A percentile compares a stretch with the other conserved stretches of the same genome.
Conservation (phyloP, 345 rosid species). For the Populus alba region DNA sequence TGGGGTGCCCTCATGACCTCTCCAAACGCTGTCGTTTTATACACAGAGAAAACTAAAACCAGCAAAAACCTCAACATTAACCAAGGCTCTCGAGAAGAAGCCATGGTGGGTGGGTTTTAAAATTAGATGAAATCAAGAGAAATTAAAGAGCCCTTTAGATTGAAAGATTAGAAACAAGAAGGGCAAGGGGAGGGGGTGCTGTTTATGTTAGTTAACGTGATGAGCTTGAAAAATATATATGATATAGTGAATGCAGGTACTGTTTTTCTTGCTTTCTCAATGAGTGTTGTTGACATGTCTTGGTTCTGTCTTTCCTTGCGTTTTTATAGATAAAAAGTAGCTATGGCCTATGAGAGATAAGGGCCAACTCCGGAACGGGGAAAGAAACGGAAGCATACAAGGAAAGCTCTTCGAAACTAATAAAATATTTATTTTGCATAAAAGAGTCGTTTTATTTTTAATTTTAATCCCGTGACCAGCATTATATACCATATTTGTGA, state of each 20-base stretch:
- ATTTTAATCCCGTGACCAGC: not conserved
- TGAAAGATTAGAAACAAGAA: not conserved
- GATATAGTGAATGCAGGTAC: not conserved
- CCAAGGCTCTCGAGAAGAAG: not conserved
- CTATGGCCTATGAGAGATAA: not conserved
- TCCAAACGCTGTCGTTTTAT: slow-evolving; percentile 21
- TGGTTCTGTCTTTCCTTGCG: not conserved
- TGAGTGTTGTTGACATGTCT: not conserved
- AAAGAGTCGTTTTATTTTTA: not conserved
- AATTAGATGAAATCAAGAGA: not conserved
- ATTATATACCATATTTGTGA: too few species aligned
- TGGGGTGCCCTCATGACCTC: slow-evolving; percentile 4
- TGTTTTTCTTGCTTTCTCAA: not conserved
- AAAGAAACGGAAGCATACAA: not conserved
- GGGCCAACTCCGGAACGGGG: not conserved
- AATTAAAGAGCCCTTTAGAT: not conserved
- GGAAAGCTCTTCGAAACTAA: not conserved
- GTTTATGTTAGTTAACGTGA: not conserved
- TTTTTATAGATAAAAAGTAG: not conserved
- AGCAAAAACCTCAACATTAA: slow-evolving; percentile 5
- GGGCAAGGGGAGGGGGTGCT: not conserved
- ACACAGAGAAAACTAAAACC: not conserved
- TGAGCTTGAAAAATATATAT: not conserved
- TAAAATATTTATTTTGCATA: too few species aligned
- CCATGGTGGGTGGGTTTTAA: not conserved